Base-by-base conservation (phyloP, 2,329 filamentous ascomycete species). In the Penicillium sp. region DNA sequence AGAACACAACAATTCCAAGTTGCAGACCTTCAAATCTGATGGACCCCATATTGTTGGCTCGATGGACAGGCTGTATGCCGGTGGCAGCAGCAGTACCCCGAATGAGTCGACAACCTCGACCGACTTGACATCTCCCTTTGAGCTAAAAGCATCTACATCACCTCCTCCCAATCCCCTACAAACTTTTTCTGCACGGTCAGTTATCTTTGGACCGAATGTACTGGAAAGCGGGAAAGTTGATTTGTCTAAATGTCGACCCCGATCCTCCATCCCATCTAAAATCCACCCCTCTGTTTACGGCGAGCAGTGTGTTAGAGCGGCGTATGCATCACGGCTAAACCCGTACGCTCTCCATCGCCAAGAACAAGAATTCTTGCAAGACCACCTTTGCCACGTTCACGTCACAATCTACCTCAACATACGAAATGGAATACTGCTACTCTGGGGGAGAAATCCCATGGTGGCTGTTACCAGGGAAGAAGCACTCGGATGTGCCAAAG, bases 341-440 rank as follows among this genome's bases (percentile, higher is more conserved):
- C 93, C 94, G 1, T 97, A 94, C 72, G 86, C 89, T 12, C 77
- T 99, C 38, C 91, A 97, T 72, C 82, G 84, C 27, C 87, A 90
- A 59, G 94, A 99, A 72, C 92, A 97, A 69, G 78, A 82, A 56
- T 80, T 96, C 56, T 77, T 99, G 39, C 85, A 90, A 58, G 82
- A 89, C 58, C 87, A 95, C 65, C 85, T 99, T 63, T 96, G 88
- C 68, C 87, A 90, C 65, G 82, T 87, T 32, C 94, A 99, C 73
- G 91, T 97, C 62, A 97, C 93, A 3, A 90, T 91, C 13, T 99
- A 99, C 74, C 79, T 99, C 51, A 97, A 97, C 71, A 94, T 99
- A 59, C 85, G 94, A 64, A 99, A 99, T 72, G 90, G 91, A 16
- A 96, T 99, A 56, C 78, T 99, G 50, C 84, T 94, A 52, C 76